phyloP scores from a whole-genome alignment of 352 stramenopile species.

The Nothophytophthora sp. region DNA sequence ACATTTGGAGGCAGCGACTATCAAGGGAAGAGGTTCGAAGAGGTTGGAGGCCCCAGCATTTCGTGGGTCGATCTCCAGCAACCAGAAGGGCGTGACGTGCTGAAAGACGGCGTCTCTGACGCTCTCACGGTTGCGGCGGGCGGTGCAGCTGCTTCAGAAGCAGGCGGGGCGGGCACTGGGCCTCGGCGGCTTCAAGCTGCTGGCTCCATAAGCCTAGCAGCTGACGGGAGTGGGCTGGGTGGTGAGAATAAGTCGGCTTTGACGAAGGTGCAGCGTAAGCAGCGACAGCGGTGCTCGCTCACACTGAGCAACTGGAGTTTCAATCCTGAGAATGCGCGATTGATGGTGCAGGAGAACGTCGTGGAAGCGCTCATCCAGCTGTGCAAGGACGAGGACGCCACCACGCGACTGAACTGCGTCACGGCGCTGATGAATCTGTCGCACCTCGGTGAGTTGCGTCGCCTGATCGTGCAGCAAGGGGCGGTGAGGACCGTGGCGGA shows the following conservation, averaged over 20 bases:
- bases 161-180: no score
- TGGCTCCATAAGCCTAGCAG: constrained; percentile 4
- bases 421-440: constrained; percentile 88
- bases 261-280: constrained; percentile 26
- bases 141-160: background rate
- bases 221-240: constrained; percentile 7
- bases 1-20: constrained; percentile 25
- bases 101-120: constrained; percentile 63
- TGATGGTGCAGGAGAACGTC: constrained; percentile 90
- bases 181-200: no score
- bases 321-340: constrained; percentile 78
- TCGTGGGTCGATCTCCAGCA: constrained; percentile 16
- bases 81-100: constrained; percentile 16
- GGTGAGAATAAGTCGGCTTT: constrained; percentile 6
- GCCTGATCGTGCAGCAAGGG: constrained; percentile 66
- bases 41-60: constrained; percentile 10
- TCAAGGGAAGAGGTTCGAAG: constrained; percentile 14
- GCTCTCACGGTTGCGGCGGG: constrained; percentile 26
- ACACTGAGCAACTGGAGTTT: constrained; percentile 90
- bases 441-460: constrained; percentile 59
- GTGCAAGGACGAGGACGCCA: constrained; percentile 56
- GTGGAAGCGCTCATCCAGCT: constrained; percentile 83
- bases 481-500: constrained; percentile 75
- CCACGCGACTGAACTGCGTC: constrained; percentile 72
- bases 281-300: constrained; percentile 72